Base-by-base conservation (phyloP, 225 moss, liverwort and hornwort species). In the Neckera pumila region DNA sequence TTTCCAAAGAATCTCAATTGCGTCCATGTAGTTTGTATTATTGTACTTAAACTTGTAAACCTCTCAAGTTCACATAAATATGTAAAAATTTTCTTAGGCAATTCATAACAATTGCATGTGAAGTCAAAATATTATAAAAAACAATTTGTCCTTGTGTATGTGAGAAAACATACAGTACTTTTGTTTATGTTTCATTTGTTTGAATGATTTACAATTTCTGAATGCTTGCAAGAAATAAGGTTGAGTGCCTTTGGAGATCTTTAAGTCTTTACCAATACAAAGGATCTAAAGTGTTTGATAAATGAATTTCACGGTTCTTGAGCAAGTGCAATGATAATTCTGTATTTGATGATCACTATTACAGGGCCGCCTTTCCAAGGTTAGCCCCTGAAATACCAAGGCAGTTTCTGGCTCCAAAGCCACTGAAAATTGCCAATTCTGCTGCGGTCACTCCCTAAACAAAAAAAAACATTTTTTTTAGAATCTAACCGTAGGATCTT, bases 101-200 rank as follows among this genome's bases (percentile, higher is more conserved):
- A 72, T 7, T 28, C 17, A 13, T 75, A 49, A 3, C 49, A 49
- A 33, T 51, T 75, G 51, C 13, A 33, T 12, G 2, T 17, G 21
- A 75, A 1, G 51, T 33, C 12, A 75, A 75, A 49, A 75, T 5
- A 51, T 49, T 33, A 4, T 7, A 17, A 71, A 71, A 71, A 71
- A 6, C 0, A 31, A 7, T 12, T 19, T 1, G 1, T 31, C 47
- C 0, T 12, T 2, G 7, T 75, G 9, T 49, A 0, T 19, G 7
- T 4, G 47, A 75, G 33, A 75, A 75, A 75, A 20, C 4, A 12
- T 33, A 49, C 1, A 75, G 7, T 33, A 31, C 12, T 20, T 33
- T 33, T 21, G 31, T 19, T 74, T 51, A 47, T 12, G 3, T 11
- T 20, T 70, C 12, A 19, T 1, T 31, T 49, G 12, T 10, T 51